Evolutionary conservation across 345 rosid genomes (phyloP).

Genomic region (Salix koriyanagi): DNA sequence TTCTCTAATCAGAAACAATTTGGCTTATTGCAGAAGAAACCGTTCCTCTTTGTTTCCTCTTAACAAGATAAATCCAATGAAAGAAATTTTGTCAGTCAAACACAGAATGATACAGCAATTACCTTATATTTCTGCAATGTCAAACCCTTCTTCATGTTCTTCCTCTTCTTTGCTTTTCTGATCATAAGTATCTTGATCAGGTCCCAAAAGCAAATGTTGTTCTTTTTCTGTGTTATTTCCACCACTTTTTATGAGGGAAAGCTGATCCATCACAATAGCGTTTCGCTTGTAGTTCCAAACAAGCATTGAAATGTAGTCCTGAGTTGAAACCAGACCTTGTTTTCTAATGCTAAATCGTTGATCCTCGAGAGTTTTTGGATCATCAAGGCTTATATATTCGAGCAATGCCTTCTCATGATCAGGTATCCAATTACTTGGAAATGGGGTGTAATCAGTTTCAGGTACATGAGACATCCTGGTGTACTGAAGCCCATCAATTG

Average conservation of each 20-base stretch:
- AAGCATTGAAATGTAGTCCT: slow-evolving; percentile 84
- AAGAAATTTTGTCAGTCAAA: neutral
- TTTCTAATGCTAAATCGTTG: slow-evolving; percentile 57
- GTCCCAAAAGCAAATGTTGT: neutral
- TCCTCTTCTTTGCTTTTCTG: slow-evolving; percentile 16
- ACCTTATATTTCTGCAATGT: slow-evolving; percentile 18
- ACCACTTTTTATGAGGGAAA: slow-evolving; percentile 40
- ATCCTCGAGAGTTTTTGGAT: slow-evolving; percentile 72
- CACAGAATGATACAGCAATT: neutral
- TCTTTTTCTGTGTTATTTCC: slow-evolving; percentile 24
- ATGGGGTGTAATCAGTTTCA: slow-evolving; percentile 81
- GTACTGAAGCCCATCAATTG: slow-evolving; percentile 84
- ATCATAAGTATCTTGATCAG: neutral
- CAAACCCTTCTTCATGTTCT: slow-evolving; percentile 13
- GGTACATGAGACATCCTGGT: slow-evolving; percentile 96
- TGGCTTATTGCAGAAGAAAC: neutral
- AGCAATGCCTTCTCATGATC: slow-evolving; percentile 78
- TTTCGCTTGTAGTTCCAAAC: slow-evolving; percentile 98
- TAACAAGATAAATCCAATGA: neutral
- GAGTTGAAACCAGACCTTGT: slow-evolving; percentile 86
- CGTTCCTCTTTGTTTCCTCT: neutral
- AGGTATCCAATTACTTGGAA: slow-evolving; percentile 84
- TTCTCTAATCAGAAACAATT: neutral
- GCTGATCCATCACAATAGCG: slow-evolving; percentile 59
- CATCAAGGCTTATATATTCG: slow-evolving; percentile 74